Base-by-base conservation (phyloP, 345 rosid species). In the Eucalyptus marginata region DNA sequence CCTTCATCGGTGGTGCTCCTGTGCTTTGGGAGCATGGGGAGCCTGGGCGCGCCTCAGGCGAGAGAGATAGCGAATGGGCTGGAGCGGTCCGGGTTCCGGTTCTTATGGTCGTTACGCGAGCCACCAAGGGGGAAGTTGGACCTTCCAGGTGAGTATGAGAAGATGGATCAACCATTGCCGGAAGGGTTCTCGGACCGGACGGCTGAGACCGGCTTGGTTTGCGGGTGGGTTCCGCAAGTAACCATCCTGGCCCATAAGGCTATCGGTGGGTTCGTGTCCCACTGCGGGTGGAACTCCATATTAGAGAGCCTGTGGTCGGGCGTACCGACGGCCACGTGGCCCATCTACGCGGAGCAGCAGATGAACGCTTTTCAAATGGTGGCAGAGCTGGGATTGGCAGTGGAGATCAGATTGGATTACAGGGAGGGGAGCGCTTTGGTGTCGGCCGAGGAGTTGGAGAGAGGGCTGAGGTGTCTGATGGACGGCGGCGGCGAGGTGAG, bases 1-100 rank as follows among this genome's bases (percentile, higher is more conserved):
- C 54, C 86, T 6, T 89, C 88, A 13, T 90, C 92, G 5, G 92
- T 92, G 7, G 91, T 90, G 76, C 71, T 92, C 88, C 80, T 91
- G 86, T 92, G 93, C 89, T 92, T 91, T 6, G 93, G 93, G 8
- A 92, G 92, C 86, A 46, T 86, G 91, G 93, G 92, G 49, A 88
- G 91, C 80, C 79, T 92, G 56, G 68, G 52, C 15, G 86, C 24
- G 24, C 83, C 68, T 50, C 93, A 90, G 56, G n/a, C 17, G n/a
- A 64, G 49, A 58, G 91, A 92, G 86, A 92, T 90, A 25, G 93
- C 91, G 18, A 6, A 1, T 51, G 93, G 89, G 40, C 86, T 92
- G 29, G 92, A 90, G 47, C 87, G 36, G 56, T 29, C 66, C 22
- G 87, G 91, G 46, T 49, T 62, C 49, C 84, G 81, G 52, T 90